phyloP scores from a whole-genome alignment of 1,139 yeast genomes.

The Magnusiomyces ingens region DNA sequence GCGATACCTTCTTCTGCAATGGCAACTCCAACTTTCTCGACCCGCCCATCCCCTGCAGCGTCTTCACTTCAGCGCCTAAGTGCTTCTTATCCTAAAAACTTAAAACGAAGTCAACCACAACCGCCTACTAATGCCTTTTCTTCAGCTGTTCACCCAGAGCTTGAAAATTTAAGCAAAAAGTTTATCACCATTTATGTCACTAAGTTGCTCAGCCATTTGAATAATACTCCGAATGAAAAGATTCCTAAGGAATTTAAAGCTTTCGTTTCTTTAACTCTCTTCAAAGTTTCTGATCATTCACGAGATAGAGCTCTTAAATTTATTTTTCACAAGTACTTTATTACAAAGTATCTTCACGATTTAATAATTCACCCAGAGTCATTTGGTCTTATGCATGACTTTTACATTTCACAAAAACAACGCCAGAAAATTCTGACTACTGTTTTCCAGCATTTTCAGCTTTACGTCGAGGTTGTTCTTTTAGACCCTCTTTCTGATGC shows the following conservation, averaged over 20 bases:
- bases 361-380: constrained; percentile 24
- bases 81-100: constrained; percentile 7
- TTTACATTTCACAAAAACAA: constrained; percentile 24
- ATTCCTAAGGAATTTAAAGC: constrained; percentile 23
- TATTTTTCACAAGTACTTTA: constrained; percentile 24
- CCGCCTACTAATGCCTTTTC: constrained; percentile 6
- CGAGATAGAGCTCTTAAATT: constrained; percentile 18
- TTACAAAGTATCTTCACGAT: constrained; percentile 21
- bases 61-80: constrained; percentile 13
- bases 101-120: neutral
- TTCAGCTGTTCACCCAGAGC: constrained; percentile 9
- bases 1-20: constrained; percentile 19
- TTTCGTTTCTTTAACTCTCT: constrained; percentile 21
- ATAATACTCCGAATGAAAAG: constrained; percentile 21
- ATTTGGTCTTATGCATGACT: constrained; percentile 24
- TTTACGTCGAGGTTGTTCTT: constrained; percentile 10
- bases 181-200: constrained; percentile 19
- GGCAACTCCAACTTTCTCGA: constrained; percentile 3
- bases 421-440: constrained; percentile 23
- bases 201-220: constrained; percentile 20
- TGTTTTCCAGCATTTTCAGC: constrained; percentile 18
- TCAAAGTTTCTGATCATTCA: constrained; percentile 19
- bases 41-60: constrained; percentile 9
- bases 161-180: constrained; percentile 15
- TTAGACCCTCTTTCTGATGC: constrained; percentile 1